Evolutionary conservation across 2,329 filamentous ascomycete species (phyloP).

Genomic region (Venturia pyrina): DNA sequence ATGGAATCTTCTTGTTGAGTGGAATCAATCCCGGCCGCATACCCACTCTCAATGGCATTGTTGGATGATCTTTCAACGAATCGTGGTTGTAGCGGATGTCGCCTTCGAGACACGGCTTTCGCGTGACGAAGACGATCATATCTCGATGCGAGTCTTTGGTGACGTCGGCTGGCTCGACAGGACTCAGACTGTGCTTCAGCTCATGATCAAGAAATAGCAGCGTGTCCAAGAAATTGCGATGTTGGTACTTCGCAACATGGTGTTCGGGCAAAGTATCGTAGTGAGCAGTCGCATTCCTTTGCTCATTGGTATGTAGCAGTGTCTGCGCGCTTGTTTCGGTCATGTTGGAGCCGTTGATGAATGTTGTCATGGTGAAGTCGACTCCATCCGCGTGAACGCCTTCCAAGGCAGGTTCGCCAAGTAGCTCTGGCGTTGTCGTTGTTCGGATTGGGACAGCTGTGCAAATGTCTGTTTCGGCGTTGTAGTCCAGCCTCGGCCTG

Average conservation of each 20-base stretch:
- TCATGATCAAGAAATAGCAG: constrained; percentile 22
- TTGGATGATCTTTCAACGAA: constrained; percentile 18
- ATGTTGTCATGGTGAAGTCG: constrained; percentile 26
- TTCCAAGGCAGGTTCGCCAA: constrained; percentile 25
- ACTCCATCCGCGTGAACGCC: constrained; percentile 25
- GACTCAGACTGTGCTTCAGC: constrained; percentile 21
- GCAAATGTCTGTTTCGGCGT: constrained; percentile 19
- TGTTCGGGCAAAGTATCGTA: constrained; percentile 17
- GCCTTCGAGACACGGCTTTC: constrained; percentile 18
- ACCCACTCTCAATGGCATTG: constrained; percentile 14
- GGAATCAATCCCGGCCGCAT: background rate
- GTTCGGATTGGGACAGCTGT: constrained; percentile 24
- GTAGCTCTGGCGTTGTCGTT: constrained; percentile 19
- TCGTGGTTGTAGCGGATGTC: constrained; percentile 20
- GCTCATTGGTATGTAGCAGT: constrained; percentile 21
- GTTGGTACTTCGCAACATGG: constrained; percentile 19
- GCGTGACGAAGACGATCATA: constrained; percentile 24
- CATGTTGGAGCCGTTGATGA: constrained; percentile 22
- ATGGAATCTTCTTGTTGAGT: background rate
- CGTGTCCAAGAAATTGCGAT: constrained; percentile 21
- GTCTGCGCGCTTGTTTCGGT: constrained; percentile 21
- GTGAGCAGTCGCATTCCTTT: constrained; percentile 19
- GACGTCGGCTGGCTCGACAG: constrained; percentile 18
- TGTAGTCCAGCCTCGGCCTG: constrained; percentile 21
- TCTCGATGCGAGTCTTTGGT: constrained; percentile 20